A percentile compares a stretch with the other conserved stretches of the same genome.
Evolutionary conservation across 495 filamentous ascomycete genomes (phyloP).

Genomic region (Venustampulla echinocandica): DNA sequence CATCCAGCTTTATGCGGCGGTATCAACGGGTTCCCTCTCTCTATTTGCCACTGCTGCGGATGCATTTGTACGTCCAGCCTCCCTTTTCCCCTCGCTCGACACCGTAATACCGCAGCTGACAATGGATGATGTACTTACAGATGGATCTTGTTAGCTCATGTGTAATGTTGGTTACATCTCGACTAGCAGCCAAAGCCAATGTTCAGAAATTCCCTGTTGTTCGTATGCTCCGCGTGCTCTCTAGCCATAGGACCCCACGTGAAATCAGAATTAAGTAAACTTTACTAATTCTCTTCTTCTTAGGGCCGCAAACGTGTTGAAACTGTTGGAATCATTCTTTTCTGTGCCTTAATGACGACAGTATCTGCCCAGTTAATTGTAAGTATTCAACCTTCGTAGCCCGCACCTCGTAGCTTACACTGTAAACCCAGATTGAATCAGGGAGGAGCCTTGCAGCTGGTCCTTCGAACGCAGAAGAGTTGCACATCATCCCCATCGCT

Average conservation of each 20-base stretch:
- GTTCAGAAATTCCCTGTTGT: slow-evolving; percentile 49
- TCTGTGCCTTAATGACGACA: slow-evolving; percentile 50
- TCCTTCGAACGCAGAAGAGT: slow-evolving; percentile 27
- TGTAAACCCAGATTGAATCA: slow-evolving; percentile 35
- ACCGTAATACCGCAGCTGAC: not conserved
- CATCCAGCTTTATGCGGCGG: slow-evolving; percentile 50
- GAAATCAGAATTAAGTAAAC: too few relatives aligned
- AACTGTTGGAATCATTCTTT: slow-evolving; percentile 49
- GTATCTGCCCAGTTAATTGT: slow-evolving; percentile 46
- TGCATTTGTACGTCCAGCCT: slow-evolving; percentile 45
- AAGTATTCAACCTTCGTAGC: slow-evolving; percentile 13
- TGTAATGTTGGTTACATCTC: slow-evolving; percentile 46
- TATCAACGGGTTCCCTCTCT: slow-evolving; percentile 45
- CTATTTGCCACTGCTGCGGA: slow-evolving; percentile 51
- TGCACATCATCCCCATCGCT: slow-evolving; percentile 41
- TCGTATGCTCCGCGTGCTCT: slow-evolving; percentile 10
- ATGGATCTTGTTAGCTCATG: slow-evolving; percentile 52
- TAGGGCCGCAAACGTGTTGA: slow-evolving; percentile 46
- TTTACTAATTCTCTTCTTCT: slow-evolving; percentile 9
- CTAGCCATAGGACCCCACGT: slow-evolving; percentile 2
- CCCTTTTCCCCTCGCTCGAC: too few relatives aligned
- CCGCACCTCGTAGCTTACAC: not conserved
- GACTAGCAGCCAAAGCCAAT: slow-evolving; percentile 41
- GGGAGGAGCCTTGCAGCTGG: slow-evolving; percentile 36
- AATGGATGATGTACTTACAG: slow-evolving; percentile 21